phyloP scores from a whole-genome alignment of 2,329 filamentous ascomycete species.

The Microascus cirrosus region DNA sequence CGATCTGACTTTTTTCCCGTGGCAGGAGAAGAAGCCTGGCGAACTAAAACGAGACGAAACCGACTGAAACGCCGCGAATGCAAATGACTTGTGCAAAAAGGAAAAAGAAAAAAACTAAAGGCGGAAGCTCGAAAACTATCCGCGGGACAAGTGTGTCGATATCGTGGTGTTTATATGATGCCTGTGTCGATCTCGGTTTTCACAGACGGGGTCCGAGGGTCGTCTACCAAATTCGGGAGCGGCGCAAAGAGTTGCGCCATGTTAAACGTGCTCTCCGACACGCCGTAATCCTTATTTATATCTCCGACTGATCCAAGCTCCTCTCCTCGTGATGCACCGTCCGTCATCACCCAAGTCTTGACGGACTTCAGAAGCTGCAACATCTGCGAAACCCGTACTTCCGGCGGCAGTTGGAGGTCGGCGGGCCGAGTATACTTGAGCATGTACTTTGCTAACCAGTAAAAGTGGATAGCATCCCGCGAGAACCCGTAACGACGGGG shows the following conservation, averaged over 20 bases:
- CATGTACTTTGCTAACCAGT: slow-evolving; percentile 58
- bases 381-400: slow-evolving; percentile 48
- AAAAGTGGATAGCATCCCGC: slow-evolving; percentile 61
- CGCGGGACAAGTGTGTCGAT: not conserved
- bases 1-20: not conserved
- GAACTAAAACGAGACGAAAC: slow-evolving; percentile 9
- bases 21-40: not conserved
- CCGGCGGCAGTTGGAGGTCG: slow-evolving; percentile 44
- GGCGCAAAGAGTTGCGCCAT: slow-evolving; percentile 63
- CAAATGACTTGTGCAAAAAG: slow-evolving; percentile 13
- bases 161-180: slow-evolving; percentile 1
- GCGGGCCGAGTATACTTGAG: slow-evolving; percentile 43
- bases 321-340: slow-evolving; percentile 54
- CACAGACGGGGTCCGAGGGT: slow-evolving; percentile 28
- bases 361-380: slow-evolving; percentile 51
- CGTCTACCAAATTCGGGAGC: slow-evolving; percentile 32
- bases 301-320: slow-evolving; percentile 58
- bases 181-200: slow-evolving; percentile 22
- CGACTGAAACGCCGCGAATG: slow-evolving; percentile 7
- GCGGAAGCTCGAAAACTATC: not conserved
- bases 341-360: slow-evolving; percentile 47
- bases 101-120: slow-evolving; percentile 8
- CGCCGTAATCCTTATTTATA: slow-evolving; percentile 56
- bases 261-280: slow-evolving; percentile 53
- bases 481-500: slow-evolving; percentile 56